Evolutionary conservation across 2,329 filamentous ascomycete species (phyloP).

Genomic region (Ophiostoma sp.): DNA sequence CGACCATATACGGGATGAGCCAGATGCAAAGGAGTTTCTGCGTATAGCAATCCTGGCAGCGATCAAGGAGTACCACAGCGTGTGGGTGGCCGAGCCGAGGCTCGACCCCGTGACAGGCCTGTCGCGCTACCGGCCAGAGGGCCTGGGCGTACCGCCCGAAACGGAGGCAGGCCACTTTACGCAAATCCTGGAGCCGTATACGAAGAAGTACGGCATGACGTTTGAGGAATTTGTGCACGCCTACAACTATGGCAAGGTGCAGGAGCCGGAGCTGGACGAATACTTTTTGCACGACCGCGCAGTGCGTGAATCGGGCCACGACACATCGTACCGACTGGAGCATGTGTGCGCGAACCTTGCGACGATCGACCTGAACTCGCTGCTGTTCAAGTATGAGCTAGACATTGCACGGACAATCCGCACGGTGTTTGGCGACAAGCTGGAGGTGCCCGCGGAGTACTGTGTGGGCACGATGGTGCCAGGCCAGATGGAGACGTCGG

Average conservation of each 20-base stretch:
- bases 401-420: slow-evolving; percentile 87
- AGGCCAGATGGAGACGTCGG: slow-evolving; percentile 71
- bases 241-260: slow-evolving; percentile 73
- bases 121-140: slow-evolving; percentile 78
- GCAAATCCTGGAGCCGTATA: slow-evolving; percentile 75
- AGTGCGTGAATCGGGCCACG: slow-evolving; percentile 92
- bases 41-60: slow-evolving; percentile 75
- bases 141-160: slow-evolving; percentile 81
- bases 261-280: slow-evolving; percentile 83
- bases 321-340: slow-evolving; percentile 91
- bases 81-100: slow-evolving; percentile 77
- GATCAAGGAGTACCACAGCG: slow-evolving; percentile 92
- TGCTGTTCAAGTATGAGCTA: slow-evolving; percentile 94
- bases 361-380: slow-evolving; percentile 88
- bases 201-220: slow-evolving; percentile 73
- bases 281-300: slow-evolving; percentile 96
- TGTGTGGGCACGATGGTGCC: slow-evolving; percentile 61
- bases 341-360: slow-evolving; percentile 80
- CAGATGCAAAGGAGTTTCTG: slow-evolving; percentile 74
- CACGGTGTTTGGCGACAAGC: slow-evolving; percentile 72
- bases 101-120: slow-evolving; percentile 72
- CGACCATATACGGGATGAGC: slow-evolving; percentile 84
- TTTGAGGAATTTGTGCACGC: slow-evolving; percentile 81
- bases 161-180: slow-evolving; percentile 83
- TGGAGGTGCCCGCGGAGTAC: slow-evolving; percentile 79